Percentiles rank a stretch among this genome's conserved stretches.
These are phyloP conservation scores for Fusarium euwallaceae DNA, from an alignment of 2,329 filamentous ascomycete genomes.

Conservation along the genomic window DNA sequence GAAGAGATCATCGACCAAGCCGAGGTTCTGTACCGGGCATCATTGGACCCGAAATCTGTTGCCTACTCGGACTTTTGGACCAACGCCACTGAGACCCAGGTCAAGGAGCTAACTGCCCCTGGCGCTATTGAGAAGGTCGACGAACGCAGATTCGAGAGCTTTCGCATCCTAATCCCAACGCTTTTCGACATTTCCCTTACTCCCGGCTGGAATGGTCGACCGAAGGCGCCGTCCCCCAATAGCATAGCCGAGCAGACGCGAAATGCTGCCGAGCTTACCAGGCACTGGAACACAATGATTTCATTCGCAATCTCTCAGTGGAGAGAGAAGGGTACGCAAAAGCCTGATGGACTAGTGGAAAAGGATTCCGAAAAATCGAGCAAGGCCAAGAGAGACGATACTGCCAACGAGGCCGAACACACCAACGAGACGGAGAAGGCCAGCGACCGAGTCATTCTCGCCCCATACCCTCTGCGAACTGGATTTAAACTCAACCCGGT, in stretches of 20 bases:
- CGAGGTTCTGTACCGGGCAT: constrained; percentile 61
- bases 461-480: constrained; percentile 55
- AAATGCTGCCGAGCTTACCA: constrained; percentile 65
- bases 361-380: constrained; percentile 32
- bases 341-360: constrained; percentile 53
- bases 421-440: constrained; percentile 13
- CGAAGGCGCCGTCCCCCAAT: constrained; percentile 59
- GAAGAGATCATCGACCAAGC: constrained; percentile 59
- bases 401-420: constrained; percentile 17
- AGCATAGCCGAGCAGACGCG: constrained; percentile 65
- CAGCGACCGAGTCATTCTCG: constrained; percentile 43
- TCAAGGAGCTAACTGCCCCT: constrained; percentile 45
- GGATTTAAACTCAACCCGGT: constrained; percentile 59
- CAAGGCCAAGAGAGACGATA: constrained; percentile 27
- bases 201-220: constrained; percentile 65
- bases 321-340: constrained; percentile 55
- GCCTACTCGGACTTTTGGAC: constrained; percentile 61
- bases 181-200: constrained; percentile 67
- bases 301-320: constrained; percentile 58
- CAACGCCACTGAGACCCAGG: constrained; percentile 45
- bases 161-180: constrained; percentile 65
- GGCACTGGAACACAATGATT: constrained; percentile 63
- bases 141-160: constrained; percentile 54
- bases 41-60: constrained; percentile 57
- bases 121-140: constrained; percentile 42